Evolutionary conservation across 1,284 basidiomycete species (phyloP).

Genomic region (Ustilago lituana): DNA sequence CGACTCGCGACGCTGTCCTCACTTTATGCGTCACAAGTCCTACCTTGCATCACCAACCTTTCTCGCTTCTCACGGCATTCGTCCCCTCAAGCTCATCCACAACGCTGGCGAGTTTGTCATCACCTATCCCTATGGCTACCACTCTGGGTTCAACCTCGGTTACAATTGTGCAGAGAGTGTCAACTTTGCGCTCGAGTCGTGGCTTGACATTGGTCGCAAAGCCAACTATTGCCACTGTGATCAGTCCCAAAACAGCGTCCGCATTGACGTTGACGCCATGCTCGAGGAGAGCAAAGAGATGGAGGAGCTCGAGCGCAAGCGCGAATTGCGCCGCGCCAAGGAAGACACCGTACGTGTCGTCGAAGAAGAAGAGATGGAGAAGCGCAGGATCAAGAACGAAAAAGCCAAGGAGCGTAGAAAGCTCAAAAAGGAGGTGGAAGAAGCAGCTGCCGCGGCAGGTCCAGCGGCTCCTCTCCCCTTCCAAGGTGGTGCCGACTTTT

Average conservation of each 20-base stretch:
- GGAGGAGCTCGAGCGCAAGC: slow-evolving; percentile 55
- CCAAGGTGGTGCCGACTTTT: slow-evolving; percentile 39
- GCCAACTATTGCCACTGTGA: slow-evolving; percentile 65
- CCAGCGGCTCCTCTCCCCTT: slow-evolving; percentile 20
- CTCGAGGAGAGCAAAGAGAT: slow-evolving; percentile 59
- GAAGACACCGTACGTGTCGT: slow-evolving; percentile 26
- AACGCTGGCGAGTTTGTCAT: slow-evolving; percentile 93
- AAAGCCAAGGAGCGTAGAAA: slow-evolving; percentile 41
- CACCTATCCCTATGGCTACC: slow-evolving; percentile 90
- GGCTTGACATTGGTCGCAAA: slow-evolving; percentile 81
- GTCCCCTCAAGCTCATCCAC: slow-evolving; percentile 74
- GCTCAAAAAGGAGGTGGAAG: slow-evolving; percentile 29
- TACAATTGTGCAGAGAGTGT: slow-evolving; percentile 98
- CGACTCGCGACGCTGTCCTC: slow-evolving; percentile 77
- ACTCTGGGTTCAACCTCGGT: slow-evolving; percentile 95
- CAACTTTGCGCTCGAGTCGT: slow-evolving; percentile 95
- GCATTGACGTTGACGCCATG: slow-evolving; percentile 63
- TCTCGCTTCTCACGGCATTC: slow-evolving; percentile 80
- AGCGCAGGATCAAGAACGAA: slow-evolving; percentile 38
- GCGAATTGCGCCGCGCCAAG: slow-evolving; percentile 72
- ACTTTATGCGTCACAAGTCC: slow-evolving; percentile 96
- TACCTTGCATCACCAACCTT: slow-evolving; percentile 90
- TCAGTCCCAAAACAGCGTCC: slow-evolving; percentile 61
- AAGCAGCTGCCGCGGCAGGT: slow-evolving; percentile 22
- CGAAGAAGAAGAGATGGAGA: slow-evolving; percentile 43